Percentiles rank a stretch among this genome's conserved stretches.
These are phyloP conservation scores for Helotiales sp. DNA, from an alignment of 2,329 filamentous ascomycete genomes.

Conservation along the genomic window DNA sequence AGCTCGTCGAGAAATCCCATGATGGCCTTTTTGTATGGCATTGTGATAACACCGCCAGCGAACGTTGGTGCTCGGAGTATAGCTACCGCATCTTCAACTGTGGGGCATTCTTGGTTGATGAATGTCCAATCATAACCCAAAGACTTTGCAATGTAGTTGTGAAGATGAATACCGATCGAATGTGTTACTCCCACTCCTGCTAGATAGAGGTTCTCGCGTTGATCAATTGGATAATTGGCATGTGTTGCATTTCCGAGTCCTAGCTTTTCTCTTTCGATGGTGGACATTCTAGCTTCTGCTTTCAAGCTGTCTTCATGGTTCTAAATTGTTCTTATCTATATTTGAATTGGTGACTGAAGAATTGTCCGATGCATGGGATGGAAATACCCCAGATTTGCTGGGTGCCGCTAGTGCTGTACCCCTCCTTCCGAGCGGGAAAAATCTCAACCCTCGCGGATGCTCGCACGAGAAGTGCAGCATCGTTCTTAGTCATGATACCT, in stretches of 20 bases:
- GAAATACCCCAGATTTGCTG: not conserved
- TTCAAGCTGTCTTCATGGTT: not conserved
- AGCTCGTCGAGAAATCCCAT: conserved; percentile 70
- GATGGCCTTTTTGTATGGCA: conserved; percentile 80
- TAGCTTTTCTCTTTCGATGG: not conserved
- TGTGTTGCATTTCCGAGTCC: not conserved
- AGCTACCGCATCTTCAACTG: conserved; percentile 39
- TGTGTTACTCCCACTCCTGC: conserved; percentile 42
- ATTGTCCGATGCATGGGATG: not conserved
- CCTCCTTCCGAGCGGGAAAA: not conserved
- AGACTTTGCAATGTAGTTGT: conserved; percentile 40
- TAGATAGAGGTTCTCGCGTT: conserved; percentile 34
- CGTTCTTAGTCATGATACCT: not conserved
- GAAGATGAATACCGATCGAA: conserved; percentile 42
- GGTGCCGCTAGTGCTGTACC: not conserved
- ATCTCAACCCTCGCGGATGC: not conserved
- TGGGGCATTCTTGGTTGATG: conserved; percentile 35
- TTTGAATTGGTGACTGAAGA: not conserved
- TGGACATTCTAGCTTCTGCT: not conserved
- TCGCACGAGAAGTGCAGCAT: not conserved
- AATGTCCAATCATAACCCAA: conserved; percentile 40
- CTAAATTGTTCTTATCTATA: not conserved
- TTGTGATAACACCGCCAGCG: conserved; percentile 72
- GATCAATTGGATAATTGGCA: not conserved
- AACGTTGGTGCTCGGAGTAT: conserved; percentile 57